Percentiles rank a stretch among this genome's conserved stretches.
These are phyloP conservation scores for Russula foetens DNA, from an alignment of 768 basidiomycete genomes.

Conservation along the genomic window DNA sequence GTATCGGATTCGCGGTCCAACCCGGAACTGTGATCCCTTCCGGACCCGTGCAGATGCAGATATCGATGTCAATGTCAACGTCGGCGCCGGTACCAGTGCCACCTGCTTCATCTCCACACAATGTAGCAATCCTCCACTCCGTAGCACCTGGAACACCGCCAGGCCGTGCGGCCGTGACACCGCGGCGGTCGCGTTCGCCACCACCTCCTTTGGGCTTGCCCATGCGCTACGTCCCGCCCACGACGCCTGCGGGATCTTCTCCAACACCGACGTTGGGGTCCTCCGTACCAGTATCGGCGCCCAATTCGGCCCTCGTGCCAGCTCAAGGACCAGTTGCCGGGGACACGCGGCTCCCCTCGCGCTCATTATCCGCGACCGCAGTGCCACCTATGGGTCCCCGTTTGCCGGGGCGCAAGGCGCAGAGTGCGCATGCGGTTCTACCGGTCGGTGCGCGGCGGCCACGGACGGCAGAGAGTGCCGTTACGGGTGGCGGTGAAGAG, in stretches of 20 bases:
- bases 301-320: too few relatives aligned
- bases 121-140: conserved; percentile 8
- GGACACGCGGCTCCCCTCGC: conserved; percentile 39
- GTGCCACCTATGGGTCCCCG: conserved; percentile 29
- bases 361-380: conserved; percentile 67
- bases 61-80: conserved; percentile 5
- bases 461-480: conserved; percentile 33
- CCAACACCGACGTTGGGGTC: not conserved
- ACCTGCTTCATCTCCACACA: conserved; percentile 29
- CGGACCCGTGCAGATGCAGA: conserved; percentile 17
- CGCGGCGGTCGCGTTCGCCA: conserved; percentile 23
- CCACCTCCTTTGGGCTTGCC: not conserved
- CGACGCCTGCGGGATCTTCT: not conserved
- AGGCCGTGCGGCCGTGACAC: conserved; percentile 24
- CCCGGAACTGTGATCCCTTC: conserved; percentile 33
- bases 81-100: conserved; percentile 28
- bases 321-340: not conserved
- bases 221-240: not conserved
- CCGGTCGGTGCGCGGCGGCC: conserved; percentile 33
- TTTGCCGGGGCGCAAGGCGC: conserved; percentile 48
- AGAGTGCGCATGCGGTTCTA: conserved; percentile 53
- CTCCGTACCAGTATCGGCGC: too few relatives aligned
- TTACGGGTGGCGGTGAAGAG: conserved; percentile 41
- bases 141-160: conserved; percentile 27
- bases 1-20: conserved; percentile 25